A percentile compares a stretch with the other conserved stretches of the same genome.
Conservation (phyloP, 1,284 basidiomycete species). For the Ustilago crameri region DNA sequence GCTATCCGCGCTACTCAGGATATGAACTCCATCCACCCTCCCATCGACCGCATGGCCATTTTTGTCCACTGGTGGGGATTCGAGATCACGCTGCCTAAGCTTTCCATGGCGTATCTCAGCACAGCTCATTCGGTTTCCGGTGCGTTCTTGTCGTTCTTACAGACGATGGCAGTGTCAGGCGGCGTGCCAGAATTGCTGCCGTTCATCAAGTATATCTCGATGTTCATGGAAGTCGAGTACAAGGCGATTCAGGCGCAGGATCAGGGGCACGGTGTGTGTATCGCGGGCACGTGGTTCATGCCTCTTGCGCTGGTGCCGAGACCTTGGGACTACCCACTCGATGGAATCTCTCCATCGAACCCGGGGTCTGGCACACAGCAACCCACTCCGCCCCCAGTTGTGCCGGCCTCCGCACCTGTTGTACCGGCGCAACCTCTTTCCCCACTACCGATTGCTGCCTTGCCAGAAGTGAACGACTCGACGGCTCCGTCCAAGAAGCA, state of each 20-base stretch:
- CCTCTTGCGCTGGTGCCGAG: slow-evolving; percentile 51
- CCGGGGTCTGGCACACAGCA: slow-evolving; percentile 1
- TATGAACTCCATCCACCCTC: slow-evolving; percentile 52
- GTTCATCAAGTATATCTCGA: slow-evolving; percentile 61
- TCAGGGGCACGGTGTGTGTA: slow-evolving; percentile 52
- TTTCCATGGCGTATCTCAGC: slow-evolving; percentile 55
- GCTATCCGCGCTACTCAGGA: slow-evolving; percentile 42
- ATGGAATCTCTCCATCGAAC: slow-evolving; percentile 9
- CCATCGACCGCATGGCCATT: slow-evolving; percentile 61
- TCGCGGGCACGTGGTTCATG: slow-evolving; percentile 62
- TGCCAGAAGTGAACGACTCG: background rate
- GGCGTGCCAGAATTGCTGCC: slow-evolving; percentile 62
- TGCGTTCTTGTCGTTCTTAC: slow-evolving; percentile 55
- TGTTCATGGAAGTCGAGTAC: slow-evolving; percentile 62
- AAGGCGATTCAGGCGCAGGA: slow-evolving; percentile 58
- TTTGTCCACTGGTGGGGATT: slow-evolving; percentile 66
- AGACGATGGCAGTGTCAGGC: slow-evolving; percentile 58
- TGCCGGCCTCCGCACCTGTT: background rate
- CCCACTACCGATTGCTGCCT: background rate
- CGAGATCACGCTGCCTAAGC: slow-evolving; percentile 58
- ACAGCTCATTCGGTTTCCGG: slow-evolving; percentile 60
- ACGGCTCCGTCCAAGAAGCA: slow-evolving; percentile 14
- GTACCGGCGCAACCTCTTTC: background rate
- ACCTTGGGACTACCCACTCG: slow-evolving; percentile 50
- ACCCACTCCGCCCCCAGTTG: background rate